Evolutionary conservation across 768 basidiomycete genomes (phyloP).

Genomic region (Pleurotus tuoliensis): DNA sequence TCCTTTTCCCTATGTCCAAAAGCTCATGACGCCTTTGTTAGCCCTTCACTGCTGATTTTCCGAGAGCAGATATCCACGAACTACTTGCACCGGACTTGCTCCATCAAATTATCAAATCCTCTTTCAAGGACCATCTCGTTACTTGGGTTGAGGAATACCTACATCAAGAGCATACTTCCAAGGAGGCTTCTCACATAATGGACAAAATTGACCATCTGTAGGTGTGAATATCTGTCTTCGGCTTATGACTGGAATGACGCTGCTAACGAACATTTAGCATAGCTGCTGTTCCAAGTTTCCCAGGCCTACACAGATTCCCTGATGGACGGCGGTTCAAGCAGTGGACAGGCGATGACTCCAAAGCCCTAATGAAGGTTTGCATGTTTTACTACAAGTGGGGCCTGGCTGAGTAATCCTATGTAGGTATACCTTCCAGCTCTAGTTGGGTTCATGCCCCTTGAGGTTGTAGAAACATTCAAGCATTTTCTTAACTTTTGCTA

Average conservation of each 20-base stretch:
- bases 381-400: too few relatives aligned
- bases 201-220: not conserved
- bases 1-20: too few relatives aligned
- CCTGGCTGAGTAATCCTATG: too few relatives aligned
- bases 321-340: slow-evolving; percentile 10
- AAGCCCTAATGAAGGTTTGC: slow-evolving; percentile 10
- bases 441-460: slow-evolving; percentile 12
- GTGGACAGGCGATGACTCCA: slow-evolving; percentile 12
- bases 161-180: slow-evolving; percentile 9
- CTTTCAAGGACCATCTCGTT: slow-evolving; percentile 35
- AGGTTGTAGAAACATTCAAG: slow-evolving; percentile 13
- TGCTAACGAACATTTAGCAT: slow-evolving; percentile 2
- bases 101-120: slow-evolving; percentile 32
- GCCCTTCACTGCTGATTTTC: slow-evolving; percentile 32
- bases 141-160: slow-evolving; percentile 27
- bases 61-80: slow-evolving; percentile 29
- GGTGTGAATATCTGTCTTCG: not conserved
- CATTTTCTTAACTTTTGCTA: slow-evolving; percentile 23
- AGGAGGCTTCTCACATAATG: not conserved
- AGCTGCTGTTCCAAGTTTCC: slow-evolving; percentile 2
- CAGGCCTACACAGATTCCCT: slow-evolving; percentile 7
- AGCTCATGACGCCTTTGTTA: slow-evolving; percentile 1
- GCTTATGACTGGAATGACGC: too few relatives aligned
- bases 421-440: slow-evolving; percentile 20
- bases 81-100: slow-evolving; percentile 26